phyloP scores from a whole-genome alignment of 2,329 filamentous ascomycete genomes.

The Gyromitra esculenta region DNA sequence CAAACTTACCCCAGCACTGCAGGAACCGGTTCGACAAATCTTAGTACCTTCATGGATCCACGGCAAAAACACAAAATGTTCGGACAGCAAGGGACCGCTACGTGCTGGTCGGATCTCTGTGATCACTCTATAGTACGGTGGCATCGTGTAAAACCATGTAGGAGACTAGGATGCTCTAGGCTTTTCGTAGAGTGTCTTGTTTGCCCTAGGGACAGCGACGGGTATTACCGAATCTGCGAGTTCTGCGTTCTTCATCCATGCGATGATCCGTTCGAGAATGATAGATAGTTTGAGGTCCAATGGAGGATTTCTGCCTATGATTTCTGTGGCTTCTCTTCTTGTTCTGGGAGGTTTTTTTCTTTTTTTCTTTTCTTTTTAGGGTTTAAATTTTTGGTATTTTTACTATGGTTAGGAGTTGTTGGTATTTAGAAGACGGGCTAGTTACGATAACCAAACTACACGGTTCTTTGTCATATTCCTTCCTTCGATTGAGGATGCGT shows the following conservation, averaged over 20 bases:
- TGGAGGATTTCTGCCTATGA: neutral
- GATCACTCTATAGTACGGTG: neutral
- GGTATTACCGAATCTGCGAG: neutral
- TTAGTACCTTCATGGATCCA: neutral
- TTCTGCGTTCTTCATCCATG: constrained; percentile 2
- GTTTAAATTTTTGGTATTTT: no score
- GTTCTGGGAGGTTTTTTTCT: neutral
- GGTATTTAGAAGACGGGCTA: no score
- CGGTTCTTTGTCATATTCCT: no score
- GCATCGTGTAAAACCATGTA: neutral
- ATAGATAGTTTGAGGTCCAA: neutral
- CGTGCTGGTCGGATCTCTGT: neutral
- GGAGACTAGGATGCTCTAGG: neutral
- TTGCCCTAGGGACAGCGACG: neutral
- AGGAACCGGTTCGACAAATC: neutral
- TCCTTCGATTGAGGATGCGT: no score
- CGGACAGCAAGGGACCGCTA: neutral
- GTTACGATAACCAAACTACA: no score
- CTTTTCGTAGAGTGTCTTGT: neutral
- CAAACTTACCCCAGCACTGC: neutral
- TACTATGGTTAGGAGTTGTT: no score
- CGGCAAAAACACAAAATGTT: neutral
- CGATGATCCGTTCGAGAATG: neutral
- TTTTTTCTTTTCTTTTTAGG: neutral
- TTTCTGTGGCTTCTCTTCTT: neutral